Conservation (phyloP, 2,329 filamentous ascomycete species). For the Allantophomopsis cytisporea region DNA sequence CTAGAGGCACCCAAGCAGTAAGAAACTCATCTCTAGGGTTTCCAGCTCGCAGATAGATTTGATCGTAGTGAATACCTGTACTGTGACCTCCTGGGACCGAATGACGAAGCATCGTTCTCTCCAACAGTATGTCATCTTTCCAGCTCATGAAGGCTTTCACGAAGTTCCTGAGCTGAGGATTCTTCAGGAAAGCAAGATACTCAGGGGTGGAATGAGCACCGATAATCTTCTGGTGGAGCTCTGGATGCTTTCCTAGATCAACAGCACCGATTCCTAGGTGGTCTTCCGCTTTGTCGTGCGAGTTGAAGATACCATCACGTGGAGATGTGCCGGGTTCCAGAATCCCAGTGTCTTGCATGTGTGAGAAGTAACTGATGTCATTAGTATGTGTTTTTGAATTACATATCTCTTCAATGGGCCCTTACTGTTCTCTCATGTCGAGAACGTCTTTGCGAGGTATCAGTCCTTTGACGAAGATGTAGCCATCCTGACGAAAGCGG, state of each 20-base stretch:
- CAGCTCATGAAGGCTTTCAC: conserved; percentile 29
- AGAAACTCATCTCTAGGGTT: conserved; percentile 25
- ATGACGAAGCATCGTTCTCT: conserved; percentile 30
- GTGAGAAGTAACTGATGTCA: conserved; percentile 29
- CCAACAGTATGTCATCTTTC: conserved; percentile 31
- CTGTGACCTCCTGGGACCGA: conserved; percentile 33
- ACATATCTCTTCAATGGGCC: no score
- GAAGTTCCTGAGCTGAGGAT: conserved; percentile 1
- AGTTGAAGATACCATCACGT: conserved; percentile 38
- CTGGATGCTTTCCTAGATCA: neutral
- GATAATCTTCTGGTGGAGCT: neutral
- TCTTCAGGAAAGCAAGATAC: neutral
- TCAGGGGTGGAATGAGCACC: neutral
- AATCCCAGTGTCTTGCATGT: conserved; percentile 38
- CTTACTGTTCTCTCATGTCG: conserved; percentile 25
- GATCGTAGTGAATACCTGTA: conserved; percentile 37
- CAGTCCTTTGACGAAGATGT: conserved; percentile 39
- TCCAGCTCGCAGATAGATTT: conserved; percentile 33
- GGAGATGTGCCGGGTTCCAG: conserved; percentile 35
- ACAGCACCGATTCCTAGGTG: no score
- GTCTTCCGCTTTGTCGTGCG: conserved; percentile 13
- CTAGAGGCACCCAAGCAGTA: conserved; percentile 35
- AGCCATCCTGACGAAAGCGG: conserved; percentile 34
- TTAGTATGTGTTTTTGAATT: no score
- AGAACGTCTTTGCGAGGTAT: conserved; percentile 38